Evolutionary conservation across 331 rosid species (phyloP).

Genomic region (Telfairia occidentalis): DNA sequence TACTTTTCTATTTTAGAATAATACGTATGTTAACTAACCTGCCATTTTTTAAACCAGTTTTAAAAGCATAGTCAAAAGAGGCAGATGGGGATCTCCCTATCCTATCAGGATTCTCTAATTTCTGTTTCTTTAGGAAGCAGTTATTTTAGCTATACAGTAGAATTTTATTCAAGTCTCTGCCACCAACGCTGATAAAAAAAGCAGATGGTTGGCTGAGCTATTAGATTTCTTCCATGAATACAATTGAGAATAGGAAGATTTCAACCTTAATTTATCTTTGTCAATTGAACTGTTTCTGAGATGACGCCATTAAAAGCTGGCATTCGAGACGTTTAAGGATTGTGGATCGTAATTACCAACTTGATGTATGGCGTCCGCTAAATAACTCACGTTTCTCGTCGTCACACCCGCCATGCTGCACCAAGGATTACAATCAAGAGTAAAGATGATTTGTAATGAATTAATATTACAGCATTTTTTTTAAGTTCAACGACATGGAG

Average conservation of each 20-base stretch:
- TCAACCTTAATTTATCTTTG: background rate
- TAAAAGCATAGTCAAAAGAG: too few species aligned
- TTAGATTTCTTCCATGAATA: background rate
- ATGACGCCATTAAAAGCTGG: background rate
- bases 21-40: too few species aligned
- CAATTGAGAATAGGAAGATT: background rate
- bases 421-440: background rate
- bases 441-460: too few species aligned
- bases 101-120: background rate
- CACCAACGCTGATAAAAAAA: background rate
- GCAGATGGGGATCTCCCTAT: background rate
- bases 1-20: too few species aligned
- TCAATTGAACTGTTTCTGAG: background rate
- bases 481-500: too few species aligned
- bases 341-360: conserved; percentile 11
- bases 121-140: background rate
- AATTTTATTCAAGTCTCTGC: background rate
- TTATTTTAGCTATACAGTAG: background rate
- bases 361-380: conserved; percentile 29
- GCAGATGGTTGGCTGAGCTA: background rate
- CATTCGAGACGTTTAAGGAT: background rate
- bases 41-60: too few species aligned
- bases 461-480: too few species aligned
- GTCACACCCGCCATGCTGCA: conserved; percentile 59
- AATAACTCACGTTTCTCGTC: conserved; percentile 30